Evolutionary conservation across 2,329 filamentous ascomycete genomes (phyloP), one percentile per base, ranked within the genome.

Genomic region (Westerdykella aurantiaca): DNA sequence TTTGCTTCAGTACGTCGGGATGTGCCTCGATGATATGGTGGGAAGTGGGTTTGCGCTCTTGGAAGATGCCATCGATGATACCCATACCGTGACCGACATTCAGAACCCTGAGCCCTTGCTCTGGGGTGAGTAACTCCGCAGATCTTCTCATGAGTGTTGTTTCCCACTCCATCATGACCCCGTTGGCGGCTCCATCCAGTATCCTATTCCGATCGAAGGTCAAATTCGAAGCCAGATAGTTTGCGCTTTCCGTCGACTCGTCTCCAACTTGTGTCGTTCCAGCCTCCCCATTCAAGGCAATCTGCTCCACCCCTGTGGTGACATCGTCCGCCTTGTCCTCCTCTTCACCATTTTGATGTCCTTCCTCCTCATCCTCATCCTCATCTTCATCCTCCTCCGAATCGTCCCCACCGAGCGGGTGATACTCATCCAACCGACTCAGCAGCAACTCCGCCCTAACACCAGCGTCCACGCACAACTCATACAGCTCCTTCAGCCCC

Each of bases 401-500:
- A 12, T 76, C 77, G 25, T 72, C 77, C 3, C 80, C 85, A 2
- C 72, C 76, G 5, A 96, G 73, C 61, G 75, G 73, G 67, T 91
- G 83, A 59, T 95, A 97, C 12, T 82, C 85, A 37, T 90, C 88
- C 62, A 97, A 72, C 38, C 93, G 70, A 49, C 82, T 85, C 58
- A 97, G 80, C 14, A 98, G 71, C 64, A 97, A 72, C 74, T 97
- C 93, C 0, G 91, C 91, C 41, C 91, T 78, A 43, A 95, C 87
- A 13, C 93, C 93, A 2, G 91, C 91, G 61, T 91, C 86, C 6
- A 97, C 86, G 63, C 91, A 87, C 45, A 89, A 68, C 34, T 85
- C 79, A 63, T 98, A 97, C 31, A 96, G 70, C 39, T 80, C 77
- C 42, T 69, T 75, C 56, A 86, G 72, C 0, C 85, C 84, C 18